Evolutionary conservation across 306 rosid species (phyloP).

Genomic region (Inga laurina): DNA sequence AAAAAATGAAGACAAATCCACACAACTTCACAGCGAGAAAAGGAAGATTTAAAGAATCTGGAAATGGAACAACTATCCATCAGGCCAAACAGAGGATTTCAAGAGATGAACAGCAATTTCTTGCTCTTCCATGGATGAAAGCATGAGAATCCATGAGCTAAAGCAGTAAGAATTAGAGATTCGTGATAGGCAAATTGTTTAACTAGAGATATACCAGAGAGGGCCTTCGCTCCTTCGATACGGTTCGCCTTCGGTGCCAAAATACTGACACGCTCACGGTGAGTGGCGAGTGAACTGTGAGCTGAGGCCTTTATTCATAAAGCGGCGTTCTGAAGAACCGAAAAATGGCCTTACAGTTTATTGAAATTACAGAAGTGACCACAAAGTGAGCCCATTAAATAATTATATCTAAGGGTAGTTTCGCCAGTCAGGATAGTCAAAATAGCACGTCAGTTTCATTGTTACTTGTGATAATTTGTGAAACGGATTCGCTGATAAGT

Average conservation of each 20-base stretch:
- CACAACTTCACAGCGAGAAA: neutral
- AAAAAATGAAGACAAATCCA: conserved; percentile 34
- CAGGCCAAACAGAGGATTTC: neutral
- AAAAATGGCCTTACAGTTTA: neutral
- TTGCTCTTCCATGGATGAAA: neutral
- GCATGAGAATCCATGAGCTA: neutral
- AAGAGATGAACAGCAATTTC: neutral
- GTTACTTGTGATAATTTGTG: neutral
- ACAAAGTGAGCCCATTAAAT: too few relatives aligned
- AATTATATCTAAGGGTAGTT: neutral
- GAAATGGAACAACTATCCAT: conserved; percentile 13
- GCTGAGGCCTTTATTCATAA: neutral
- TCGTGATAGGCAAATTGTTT: neutral
- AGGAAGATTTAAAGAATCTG: conserved; percentile 21
- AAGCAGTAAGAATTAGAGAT: neutral
- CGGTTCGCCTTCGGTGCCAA: neutral
- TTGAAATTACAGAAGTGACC: conserved; percentile 5
- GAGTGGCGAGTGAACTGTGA: neutral
- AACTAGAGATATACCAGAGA: conserved; percentile 7
- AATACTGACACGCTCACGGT: neutral
- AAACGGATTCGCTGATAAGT: neutral
- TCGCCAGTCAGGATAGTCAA: neutral
- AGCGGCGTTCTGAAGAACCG: neutral
- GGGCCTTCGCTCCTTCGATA: neutral
- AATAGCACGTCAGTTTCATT: neutral